Base-by-base conservation (phyloP, 345 rosid species). In the Mallotus nudiflorus region DNA sequence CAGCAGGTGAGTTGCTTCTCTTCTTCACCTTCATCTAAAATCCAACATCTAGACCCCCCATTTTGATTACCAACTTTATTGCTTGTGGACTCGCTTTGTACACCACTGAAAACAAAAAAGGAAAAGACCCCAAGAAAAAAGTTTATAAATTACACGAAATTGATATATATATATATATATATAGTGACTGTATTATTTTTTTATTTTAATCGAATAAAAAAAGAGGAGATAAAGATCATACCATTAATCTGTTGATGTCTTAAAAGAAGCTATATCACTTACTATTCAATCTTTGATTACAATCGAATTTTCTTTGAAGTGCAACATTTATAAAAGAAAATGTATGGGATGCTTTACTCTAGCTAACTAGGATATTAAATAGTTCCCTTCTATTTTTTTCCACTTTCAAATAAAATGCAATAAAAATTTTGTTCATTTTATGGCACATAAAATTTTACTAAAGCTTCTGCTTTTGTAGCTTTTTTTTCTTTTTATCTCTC, bases 1-100 rank as follows among this genome's bases (percentile, higher is more conserved):
- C 79, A 70, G n/a, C 85, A 82, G 70, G 54, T 84, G 68, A 82
- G 80, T 44, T 79, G 79, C 24, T 81, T 80, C 60, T 79, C 82
- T 45, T 73, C 83, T 42, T 61, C 78, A 53, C 72, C 75, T 73
- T 81, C 83, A 58, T 70, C 19, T 13, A 69, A 64, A 67, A 76
- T 63, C 84, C 82, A 80, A 44, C 73, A 72, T 59, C 72, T 75
- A 56, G 83, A 56, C 70, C 81, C n/a, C n/a, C n/a, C 77, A 66
- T 65, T 71, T 71, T 63, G 67, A 27, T n/a, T n/a, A n/a, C 80
- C 85, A 37, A 75, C 77, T 73, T 76, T 86, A 69, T 79, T 84
- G 76, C 80, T 77, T 42, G 78, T 67, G 68, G 80, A 75, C 75
- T 73, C 77, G 45, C 80, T 76, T 77, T 78, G 77, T 44, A 72